Conservation (phyloP, 139 green algal genomes). For the Chlamydomonas schloesseri region DNA sequence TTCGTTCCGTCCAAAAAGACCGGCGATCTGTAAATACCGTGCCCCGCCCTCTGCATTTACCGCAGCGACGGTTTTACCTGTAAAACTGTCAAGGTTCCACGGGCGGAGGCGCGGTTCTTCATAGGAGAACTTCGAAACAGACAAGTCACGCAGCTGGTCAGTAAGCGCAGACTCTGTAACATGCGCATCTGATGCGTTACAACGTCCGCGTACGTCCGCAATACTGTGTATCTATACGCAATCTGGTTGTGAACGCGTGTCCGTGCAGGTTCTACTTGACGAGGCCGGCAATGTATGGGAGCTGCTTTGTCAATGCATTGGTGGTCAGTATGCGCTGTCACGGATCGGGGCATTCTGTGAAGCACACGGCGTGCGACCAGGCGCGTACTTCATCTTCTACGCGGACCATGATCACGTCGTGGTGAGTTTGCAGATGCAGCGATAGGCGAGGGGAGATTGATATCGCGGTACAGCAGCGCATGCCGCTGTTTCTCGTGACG, state of each 20-base stretch:
- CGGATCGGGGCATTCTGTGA: constrained; percentile 41
- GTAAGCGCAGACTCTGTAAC: not conserved
- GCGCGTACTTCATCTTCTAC: constrained; percentile 41
- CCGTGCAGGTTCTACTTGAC: constrained; percentile 40
- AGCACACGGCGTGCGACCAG: not conserved
- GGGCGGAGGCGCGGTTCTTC: constrained; percentile 41
- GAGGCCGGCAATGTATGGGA: constrained; percentile 34
- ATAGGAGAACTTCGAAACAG: constrained; percentile 47
- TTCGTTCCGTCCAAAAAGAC: too few species aligned
- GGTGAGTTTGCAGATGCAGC: not conserved
- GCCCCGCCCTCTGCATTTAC: too few species aligned
- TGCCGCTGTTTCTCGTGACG: not conserved
- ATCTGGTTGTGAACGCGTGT: too few species aligned
- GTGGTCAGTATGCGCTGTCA: constrained; percentile 49
- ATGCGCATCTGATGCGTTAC: too few species aligned
- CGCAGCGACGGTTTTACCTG: not conserved
- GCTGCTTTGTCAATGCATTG: constrained; percentile 46
- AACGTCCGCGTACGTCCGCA: too few species aligned
- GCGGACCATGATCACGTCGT: constrained; percentile 32
- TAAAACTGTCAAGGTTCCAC: constrained; percentile 39
- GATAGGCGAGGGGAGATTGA: not conserved
- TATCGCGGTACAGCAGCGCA: not conserved
- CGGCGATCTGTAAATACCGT: too few species aligned
- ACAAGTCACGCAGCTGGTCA: constrained; percentile 5
- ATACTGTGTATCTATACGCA: too few species aligned